Evolutionary conservation across 2,329 filamentous ascomycete genomes (phyloP).

Genomic region (Aspergillus nomiae): DNA sequence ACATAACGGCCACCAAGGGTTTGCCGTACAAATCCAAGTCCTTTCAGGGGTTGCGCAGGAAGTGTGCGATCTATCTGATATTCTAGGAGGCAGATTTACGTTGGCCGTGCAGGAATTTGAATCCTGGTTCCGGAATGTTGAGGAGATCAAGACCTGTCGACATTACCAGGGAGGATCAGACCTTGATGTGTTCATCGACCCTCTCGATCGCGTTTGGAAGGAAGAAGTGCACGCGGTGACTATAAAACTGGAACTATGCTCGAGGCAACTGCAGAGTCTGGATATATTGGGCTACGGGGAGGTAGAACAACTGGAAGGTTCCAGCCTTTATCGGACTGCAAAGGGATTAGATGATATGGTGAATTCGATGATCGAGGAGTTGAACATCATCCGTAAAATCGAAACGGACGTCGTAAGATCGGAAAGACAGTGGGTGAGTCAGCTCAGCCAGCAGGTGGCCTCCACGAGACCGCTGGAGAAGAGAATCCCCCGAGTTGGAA

Average conservation of each 20-base stretch:
- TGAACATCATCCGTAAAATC: constrained; percentile 37
- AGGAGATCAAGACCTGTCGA: constrained; percentile 27
- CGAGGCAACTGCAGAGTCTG: constrained; percentile 39
- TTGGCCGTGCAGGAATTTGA: constrained; percentile 36
- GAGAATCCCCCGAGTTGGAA: constrained; percentile 22
- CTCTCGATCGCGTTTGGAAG: constrained; percentile 37
- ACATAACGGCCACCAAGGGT: constrained; percentile 29
- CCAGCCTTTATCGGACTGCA: constrained; percentile 35
- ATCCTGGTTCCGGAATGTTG: constrained; percentile 36
- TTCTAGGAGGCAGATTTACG: constrained; percentile 31
- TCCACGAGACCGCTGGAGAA: constrained; percentile 11
- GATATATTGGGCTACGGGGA: constrained; percentile 36
- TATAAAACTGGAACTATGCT: constrained; percentile 37
- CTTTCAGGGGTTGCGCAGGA: constrained; percentile 44
- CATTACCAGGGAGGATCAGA: constrained; percentile 14
- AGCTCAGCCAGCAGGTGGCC: constrained; percentile 29
- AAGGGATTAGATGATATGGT: constrained; percentile 32
- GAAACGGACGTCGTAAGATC: constrained; percentile 36
- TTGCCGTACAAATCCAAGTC: constrained; percentile 40
- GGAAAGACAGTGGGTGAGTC: constrained; percentile 38
- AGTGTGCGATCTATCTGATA: constrained; percentile 34
- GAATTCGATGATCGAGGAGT: constrained; percentile 40
- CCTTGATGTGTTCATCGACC: constrained; percentile 35
- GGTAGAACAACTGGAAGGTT: constrained; percentile 24
- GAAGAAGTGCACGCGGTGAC: constrained; percentile 32